Evolutionary conservation across 2,329 filamentous ascomycete genomes (phyloP).

Genomic region (Cladosporium sp.): DNA sequence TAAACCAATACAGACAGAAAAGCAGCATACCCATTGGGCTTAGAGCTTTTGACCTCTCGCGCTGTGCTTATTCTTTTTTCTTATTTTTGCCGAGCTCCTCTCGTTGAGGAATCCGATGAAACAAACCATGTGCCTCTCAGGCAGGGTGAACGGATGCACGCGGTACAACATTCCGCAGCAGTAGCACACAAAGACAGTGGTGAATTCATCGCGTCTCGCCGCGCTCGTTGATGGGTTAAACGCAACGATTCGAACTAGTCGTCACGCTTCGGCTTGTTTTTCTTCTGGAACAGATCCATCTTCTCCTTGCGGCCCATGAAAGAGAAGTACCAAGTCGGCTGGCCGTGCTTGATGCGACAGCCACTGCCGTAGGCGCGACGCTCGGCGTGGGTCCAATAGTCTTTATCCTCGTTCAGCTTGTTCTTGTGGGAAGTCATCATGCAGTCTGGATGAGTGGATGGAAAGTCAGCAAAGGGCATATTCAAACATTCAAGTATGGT

Average conservation of each 20-base stretch:
- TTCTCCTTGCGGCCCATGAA: conserved; percentile 21
- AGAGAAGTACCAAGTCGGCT: conserved; percentile 31
- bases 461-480: background rate
- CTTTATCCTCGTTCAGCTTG: background rate
- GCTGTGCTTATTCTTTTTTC: too few relatives aligned
- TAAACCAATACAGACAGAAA: too few relatives aligned
- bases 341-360: conserved; percentile 26
- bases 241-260: too few relatives aligned
- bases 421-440: background rate
- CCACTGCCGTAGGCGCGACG: conserved; percentile 22
- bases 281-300: background rate
- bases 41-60: too few relatives aligned
- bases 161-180: too few relatives aligned
- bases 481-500: too few relatives aligned
- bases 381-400: conserved; percentile 20
- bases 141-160: too few relatives aligned
- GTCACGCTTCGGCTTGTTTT: too few relatives aligned
- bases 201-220: background rate
- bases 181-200: background rate
- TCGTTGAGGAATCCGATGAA: too few relatives aligned
- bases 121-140: too few relatives aligned
- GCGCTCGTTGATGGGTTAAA: background rate
- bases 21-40: too few relatives aligned
- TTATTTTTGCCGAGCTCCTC: too few relatives aligned
- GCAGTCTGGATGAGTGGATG: background rate